Evolutionary conservation across 805 yeast species (phyloP).

Genomic region (Candida lessepsii): DNA sequence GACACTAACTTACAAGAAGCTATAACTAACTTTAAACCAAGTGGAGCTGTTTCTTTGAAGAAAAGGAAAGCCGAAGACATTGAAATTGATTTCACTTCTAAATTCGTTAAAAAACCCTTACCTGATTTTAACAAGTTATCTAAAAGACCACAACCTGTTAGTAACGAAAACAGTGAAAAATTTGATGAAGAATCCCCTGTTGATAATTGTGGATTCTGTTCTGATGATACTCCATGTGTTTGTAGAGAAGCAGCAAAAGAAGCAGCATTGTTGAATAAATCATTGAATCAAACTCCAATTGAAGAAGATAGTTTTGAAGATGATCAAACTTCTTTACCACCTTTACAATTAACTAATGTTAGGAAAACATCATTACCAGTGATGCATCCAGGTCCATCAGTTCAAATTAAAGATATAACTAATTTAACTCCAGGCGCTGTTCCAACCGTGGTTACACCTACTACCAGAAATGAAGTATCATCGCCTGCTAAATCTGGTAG

Average conservation of each 20-base stretch:
- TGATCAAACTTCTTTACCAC: conserved; percentile 40
- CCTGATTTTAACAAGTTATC: conserved; percentile 36
- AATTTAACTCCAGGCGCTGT: conserved; percentile 40
- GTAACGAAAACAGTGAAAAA: conserved; percentile 8
- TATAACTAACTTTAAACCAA: conserved; percentile 51
- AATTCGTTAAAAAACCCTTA: conserved; percentile 35
- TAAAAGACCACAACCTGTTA: not conserved
- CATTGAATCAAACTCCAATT: conserved; percentile 22
- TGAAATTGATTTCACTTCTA: conserved; percentile 60
- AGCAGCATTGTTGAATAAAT: conserved; percentile 38
- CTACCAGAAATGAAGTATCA: conserved; percentile 7
- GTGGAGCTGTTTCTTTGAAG: conserved; percentile 64
- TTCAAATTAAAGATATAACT: conserved; percentile 47
- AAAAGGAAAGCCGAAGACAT: conserved; percentile 27
- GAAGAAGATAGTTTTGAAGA: conserved; percentile 31
- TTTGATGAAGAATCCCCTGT: conserved; percentile 49
- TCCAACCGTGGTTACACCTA: conserved; percentile 29
- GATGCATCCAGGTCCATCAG: conserved; percentile 63
- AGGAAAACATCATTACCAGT: conserved; percentile 50
- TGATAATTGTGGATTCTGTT: conserved; percentile 91
- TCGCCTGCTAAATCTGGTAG: conserved; percentile 17
- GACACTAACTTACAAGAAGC: conserved; percentile 26
- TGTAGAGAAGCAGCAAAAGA: conserved; percentile 76
- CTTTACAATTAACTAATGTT: conserved; percentile 30
- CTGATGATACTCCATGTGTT: conserved; percentile 88